Conservation (phyloP, 1,139 yeast genomes). For the Saccharomyces pastorianus region DNA sequence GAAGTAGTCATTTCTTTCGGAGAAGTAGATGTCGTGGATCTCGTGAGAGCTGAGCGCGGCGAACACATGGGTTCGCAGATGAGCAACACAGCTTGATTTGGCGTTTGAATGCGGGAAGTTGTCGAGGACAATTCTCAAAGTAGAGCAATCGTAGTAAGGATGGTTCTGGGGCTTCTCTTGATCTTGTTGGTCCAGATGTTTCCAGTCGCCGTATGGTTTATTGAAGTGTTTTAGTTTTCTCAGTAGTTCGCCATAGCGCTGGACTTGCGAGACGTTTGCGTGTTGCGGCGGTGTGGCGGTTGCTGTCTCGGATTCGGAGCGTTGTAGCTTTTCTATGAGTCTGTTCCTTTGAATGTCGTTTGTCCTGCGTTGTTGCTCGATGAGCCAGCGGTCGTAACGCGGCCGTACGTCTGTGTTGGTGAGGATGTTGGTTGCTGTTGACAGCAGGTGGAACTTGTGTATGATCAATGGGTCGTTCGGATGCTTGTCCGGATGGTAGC, state of each 20-base stretch:
- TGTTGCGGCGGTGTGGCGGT: neutral
- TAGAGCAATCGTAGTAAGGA: conserved; percentile 6
- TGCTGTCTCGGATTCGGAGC: conserved; percentile 6
- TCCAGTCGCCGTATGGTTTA: conserved; percentile 24
- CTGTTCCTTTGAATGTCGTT: conserved; percentile 5
- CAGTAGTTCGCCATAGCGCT: conserved; percentile 23
- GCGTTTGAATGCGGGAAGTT: neutral
- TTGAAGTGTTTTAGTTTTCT: conserved; percentile 24
- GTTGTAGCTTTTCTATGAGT: conserved; percentile 10
- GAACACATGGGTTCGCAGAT: neutral
- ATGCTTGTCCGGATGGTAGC: conserved; percentile 89
- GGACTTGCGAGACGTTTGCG: conserved; percentile 7
- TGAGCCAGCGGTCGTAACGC: conserved; percentile 40
- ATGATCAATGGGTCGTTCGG: conserved; percentile 60
- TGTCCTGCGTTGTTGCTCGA: neutral
- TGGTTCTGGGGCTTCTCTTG: neutral
- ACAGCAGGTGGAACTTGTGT: conserved; percentile 47
- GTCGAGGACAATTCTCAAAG: conserved; percentile 5
- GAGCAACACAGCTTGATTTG: neutral
- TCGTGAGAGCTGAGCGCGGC: neutral
- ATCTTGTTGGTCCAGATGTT: conserved; percentile 2
- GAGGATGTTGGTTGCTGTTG: conserved; percentile 54
- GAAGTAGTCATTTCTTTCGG: conserved; percentile 4
- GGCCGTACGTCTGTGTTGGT: conserved; percentile 48
- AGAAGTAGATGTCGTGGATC: conserved; percentile 6